These are phyloP conservation scores for Cladobotryum protrusum DNA, from an alignment of 2,329 filamentous ascomycete genomes.

Conservation along the genomic window DNA sequence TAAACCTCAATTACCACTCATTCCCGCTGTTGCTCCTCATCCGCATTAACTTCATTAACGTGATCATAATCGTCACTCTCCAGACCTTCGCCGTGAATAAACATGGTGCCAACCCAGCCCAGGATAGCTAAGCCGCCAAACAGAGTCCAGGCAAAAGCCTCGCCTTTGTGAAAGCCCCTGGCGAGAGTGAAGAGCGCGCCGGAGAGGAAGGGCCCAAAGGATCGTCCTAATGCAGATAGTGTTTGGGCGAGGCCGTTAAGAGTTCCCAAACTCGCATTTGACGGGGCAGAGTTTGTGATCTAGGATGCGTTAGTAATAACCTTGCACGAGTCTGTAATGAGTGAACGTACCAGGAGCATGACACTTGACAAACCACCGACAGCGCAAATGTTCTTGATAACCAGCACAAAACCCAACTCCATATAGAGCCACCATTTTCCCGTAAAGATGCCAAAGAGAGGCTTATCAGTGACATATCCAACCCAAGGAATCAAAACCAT, in stretches of 20 bases:
- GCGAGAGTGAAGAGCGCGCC: conserved; percentile 80
- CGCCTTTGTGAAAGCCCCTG: conserved; percentile 68
- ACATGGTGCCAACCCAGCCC: conserved; percentile 74
- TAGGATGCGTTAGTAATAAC: conserved; percentile 25
- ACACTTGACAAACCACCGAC: conserved; percentile 88
- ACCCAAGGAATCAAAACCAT: conserved; percentile 89
- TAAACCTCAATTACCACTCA: neutral
- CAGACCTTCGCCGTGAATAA: conserved; percentile 59
- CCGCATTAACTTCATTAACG: conserved; percentile 26
- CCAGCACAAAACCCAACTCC: conserved; percentile 72
- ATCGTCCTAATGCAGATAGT: conserved; percentile 81
- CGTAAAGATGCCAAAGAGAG: conserved; percentile 50
- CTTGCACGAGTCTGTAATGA: neutral
- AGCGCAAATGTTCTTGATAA: conserved; percentile 84
- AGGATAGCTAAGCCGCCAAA: conserved; percentile 78
- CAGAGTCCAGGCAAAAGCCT: conserved; percentile 76
- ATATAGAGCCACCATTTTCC: conserved; percentile 68
- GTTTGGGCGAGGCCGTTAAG: conserved; percentile 93
- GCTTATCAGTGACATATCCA: conserved; percentile 61
- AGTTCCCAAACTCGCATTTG: conserved; percentile 77
- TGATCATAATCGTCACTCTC: conserved; percentile 52
- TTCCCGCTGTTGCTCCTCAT: conserved; percentile 10
- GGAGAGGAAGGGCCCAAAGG: conserved; percentile 80
- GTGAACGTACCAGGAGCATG: conserved; percentile 64
- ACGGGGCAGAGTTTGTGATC: conserved; percentile 91